These are phyloP conservation scores for Eucalyptus globulus DNA, from an alignment of 345 rosid species.

Conservation along the genomic window DNA sequence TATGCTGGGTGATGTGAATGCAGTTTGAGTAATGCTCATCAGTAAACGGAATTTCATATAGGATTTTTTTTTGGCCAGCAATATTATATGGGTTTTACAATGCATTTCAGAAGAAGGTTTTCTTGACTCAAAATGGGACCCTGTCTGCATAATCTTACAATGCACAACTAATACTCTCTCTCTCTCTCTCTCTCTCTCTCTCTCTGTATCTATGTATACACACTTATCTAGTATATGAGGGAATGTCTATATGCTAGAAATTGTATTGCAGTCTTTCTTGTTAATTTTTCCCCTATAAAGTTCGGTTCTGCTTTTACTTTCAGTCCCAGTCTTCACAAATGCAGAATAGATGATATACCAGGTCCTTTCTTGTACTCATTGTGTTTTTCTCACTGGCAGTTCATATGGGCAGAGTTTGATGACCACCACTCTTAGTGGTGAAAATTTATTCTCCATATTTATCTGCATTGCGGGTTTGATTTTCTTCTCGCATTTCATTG, in stretches of 20 bases:
- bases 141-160: not conserved
- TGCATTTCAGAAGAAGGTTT: not conserved
- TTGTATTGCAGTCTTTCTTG: not conserved
- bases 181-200: not conserved
- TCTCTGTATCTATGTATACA: not conserved
- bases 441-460: constrained; percentile 50
- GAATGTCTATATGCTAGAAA: not conserved
- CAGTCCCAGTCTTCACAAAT: not conserved
- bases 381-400: constrained; percentile 20
- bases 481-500: constrained; percentile 79
- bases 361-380: not conserved
- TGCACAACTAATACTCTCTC: not conserved
- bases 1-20: not conserved
- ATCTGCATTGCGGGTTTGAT: constrained; percentile 64
- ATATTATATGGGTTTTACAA: not conserved
- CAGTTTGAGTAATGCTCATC: not conserved
- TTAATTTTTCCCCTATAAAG: not conserved
- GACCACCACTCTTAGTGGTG: constrained; percentile 42
- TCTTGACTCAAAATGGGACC: not conserved
- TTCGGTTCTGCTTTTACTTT: not conserved
- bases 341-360: not conserved
- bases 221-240: not conserved
- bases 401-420: constrained; percentile 73
- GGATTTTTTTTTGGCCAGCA: not conserved
- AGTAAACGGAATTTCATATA: not conserved